These are phyloP conservation scores for Carex myosuroides DNA, from an alignment of 176 grass and related monocot genomes.

Conservation along the genomic window DNA sequence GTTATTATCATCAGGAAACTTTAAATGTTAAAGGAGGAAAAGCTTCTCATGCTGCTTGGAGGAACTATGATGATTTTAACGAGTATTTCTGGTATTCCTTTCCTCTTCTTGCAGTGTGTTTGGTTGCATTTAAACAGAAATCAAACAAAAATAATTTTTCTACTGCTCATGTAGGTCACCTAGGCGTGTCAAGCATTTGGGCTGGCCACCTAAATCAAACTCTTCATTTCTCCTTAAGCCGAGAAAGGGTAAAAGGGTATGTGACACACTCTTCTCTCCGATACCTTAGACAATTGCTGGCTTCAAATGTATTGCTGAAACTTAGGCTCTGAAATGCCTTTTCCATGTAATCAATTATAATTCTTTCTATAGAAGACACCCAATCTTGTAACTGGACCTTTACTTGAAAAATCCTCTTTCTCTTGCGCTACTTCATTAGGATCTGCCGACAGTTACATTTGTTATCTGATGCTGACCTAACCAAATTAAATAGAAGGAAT, in stretches of 20 bases:
- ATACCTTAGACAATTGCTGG: neutral
- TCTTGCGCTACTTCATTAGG: neutral
- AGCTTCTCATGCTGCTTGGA: constrained; percentile 82
- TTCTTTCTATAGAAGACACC: neutral
- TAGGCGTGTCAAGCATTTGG: constrained; percentile 50
- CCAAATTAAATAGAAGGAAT: neutral
- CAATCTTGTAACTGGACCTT: neutral
- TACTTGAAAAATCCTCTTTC: neutral
- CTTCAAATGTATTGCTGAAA: neutral
- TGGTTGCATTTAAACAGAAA: neutral
- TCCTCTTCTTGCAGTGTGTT: neutral
- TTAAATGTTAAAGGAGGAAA: constrained; percentile 60
- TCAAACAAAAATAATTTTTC: neutral
- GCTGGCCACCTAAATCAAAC: constrained; percentile 53
- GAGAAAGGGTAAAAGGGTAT: constrained; percentile 76
- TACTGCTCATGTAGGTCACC: constrained; percentile 48
- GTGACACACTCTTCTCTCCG: constrained; percentile 14
- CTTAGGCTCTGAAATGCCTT: neutral
- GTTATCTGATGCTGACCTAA: neutral
- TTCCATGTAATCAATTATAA: neutral
- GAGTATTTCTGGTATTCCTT: constrained; percentile 88
- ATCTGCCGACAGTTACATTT: neutral
- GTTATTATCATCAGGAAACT: constrained; percentile 53
- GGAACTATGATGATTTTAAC: constrained; percentile 99
- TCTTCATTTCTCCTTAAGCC: constrained; percentile 77